Conservation (phyloP, 192 early-diverging fungal species). For the Backusella tuberculispora region DNA sequence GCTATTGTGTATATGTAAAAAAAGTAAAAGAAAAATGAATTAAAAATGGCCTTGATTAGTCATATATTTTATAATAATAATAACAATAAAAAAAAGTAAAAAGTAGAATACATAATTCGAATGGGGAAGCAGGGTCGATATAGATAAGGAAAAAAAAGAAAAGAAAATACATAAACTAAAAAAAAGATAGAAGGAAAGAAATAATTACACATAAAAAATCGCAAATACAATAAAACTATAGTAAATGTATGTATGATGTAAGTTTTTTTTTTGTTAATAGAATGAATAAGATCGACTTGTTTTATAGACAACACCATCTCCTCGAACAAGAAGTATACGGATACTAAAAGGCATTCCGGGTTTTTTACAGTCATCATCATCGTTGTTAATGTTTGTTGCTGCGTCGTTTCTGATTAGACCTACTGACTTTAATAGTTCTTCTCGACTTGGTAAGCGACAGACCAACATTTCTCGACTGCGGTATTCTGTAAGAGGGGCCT, state of each 20-base stretch:
- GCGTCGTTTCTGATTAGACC: conserved; percentile 4
- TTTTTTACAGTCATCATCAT: conserved; percentile 22
- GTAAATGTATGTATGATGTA: background rate
- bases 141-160: background rate
- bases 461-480: conserved; percentile 48
- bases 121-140: background rate
- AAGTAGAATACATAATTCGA: background rate
- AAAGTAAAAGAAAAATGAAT: background rate
- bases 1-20: background rate
- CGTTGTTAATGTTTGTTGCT: background rate
- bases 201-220: conserved; percentile 11
- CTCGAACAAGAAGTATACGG: conserved; percentile 40
- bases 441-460: conserved; percentile 43
- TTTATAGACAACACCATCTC: conserved; percentile 43
- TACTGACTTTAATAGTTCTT: conserved; percentile 16
- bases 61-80: background rate
- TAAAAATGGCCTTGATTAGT: background rate
- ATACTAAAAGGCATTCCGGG: conserved; percentile 32
- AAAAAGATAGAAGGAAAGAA: background rate
- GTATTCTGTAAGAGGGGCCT: conserved; percentile 30
- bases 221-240: conserved; percentile 1
- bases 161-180: background rate
- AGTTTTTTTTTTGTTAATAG: conserved; percentile 8
- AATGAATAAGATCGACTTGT: conserved; percentile 33
- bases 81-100: background rate